A percentile compares a stretch with the other conserved stretches of the same genome.
Conservation (phyloP, 495 filamentous ascomycete species). For the Aspergillus funiculosus region DNA sequence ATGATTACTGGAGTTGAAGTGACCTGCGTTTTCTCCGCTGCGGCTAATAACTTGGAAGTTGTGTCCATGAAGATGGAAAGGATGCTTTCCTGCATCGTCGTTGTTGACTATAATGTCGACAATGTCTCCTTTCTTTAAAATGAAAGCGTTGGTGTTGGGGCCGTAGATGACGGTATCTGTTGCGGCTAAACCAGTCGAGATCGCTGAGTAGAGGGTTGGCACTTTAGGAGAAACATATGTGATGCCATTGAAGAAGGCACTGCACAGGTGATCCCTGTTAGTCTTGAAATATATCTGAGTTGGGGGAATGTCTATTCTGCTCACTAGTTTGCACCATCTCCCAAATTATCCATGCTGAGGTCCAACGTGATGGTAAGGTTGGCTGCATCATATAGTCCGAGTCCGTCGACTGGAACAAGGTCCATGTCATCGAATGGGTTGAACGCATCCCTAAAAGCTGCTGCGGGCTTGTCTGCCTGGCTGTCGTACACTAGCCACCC, state of each 20-base stretch:
- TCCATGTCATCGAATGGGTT: constrained; percentile 64
- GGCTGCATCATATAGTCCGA: constrained; percentile 49
- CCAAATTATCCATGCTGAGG: constrained; percentile 66
- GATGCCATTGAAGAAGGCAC: constrained; percentile 37
- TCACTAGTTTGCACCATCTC: constrained; percentile 71
- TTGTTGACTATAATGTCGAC: constrained; percentile 77
- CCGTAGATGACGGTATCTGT: constrained; percentile 64
- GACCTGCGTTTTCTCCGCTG: constrained; percentile 29
- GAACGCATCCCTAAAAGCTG: constrained; percentile 50
- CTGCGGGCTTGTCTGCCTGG: constrained; percentile 43
- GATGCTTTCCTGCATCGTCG: constrained; percentile 61
- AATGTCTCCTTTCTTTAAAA: constrained; percentile 57
- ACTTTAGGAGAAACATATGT: constrained; percentile 57
- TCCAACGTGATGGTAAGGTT: constrained; percentile 58
- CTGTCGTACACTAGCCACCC: constrained; percentile 68
- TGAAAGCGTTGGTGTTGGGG: constrained; percentile 55
- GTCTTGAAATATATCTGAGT: not conserved
- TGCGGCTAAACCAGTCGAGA: constrained; percentile 54
- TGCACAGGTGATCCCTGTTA: not conserved
- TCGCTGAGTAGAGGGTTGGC: constrained; percentile 65
- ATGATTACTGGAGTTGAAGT: constrained; percentile 29
- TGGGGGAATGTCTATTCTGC: constrained; percentile 18
- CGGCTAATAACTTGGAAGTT: constrained; percentile 59
- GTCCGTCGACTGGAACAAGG: constrained; percentile 58
- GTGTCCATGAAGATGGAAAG: constrained; percentile 81